phyloP scores from a whole-genome alignment of 805 yeast species.

The Torulaspora delbrueckii region DNA sequence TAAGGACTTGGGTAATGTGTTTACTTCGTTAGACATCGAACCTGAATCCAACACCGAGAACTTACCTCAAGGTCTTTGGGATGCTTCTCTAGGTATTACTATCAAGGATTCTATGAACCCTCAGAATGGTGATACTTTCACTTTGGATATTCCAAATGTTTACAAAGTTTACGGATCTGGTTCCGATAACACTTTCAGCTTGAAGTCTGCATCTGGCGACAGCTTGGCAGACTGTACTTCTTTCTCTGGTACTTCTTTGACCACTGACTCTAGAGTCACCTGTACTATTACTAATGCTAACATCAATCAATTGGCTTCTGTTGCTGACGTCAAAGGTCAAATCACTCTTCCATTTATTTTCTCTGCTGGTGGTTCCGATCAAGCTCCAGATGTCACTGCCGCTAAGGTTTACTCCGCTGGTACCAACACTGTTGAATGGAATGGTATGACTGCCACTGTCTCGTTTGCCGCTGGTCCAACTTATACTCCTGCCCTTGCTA shows the following conservation, averaged over 20 bases:
- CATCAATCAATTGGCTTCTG: constrained; percentile 8
- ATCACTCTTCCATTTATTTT: constrained; percentile 11
- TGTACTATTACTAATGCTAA: constrained; percentile 7
- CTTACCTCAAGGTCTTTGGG: constrained; percentile 10
- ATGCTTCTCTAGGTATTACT: constrained; percentile 9
- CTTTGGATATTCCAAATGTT: constrained; percentile 12
- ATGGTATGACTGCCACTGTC: constrained; percentile 12
- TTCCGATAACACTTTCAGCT: constrained; percentile 2
- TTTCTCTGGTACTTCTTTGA: constrained; percentile 9
- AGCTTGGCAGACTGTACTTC: constrained; percentile 4
- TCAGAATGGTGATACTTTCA: constrained; percentile 14
- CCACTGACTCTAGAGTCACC: constrained; percentile 9
- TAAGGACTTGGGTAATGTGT: constrained; percentile 15
- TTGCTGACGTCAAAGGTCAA: constrained; percentile 6
- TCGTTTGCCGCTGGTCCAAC: constrained; percentile 12
- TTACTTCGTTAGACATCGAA: constrained; percentile 8
- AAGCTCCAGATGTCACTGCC: constrained; percentile 8
- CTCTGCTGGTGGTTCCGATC: constrained; percentile 11
- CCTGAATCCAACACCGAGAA: constrained; percentile 2
- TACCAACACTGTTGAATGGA: constrained; percentile 16
- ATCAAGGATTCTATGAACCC: constrained; percentile 12
- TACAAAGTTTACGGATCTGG: constrained; percentile 12
- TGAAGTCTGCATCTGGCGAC: constrained; percentile 1
- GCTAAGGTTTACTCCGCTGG: constrained; percentile 11
- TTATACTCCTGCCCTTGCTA: constrained; percentile 8